Conservation (phyloP, 2,329 filamentous ascomycete species). For the Podosphaera fusca region DNA sequence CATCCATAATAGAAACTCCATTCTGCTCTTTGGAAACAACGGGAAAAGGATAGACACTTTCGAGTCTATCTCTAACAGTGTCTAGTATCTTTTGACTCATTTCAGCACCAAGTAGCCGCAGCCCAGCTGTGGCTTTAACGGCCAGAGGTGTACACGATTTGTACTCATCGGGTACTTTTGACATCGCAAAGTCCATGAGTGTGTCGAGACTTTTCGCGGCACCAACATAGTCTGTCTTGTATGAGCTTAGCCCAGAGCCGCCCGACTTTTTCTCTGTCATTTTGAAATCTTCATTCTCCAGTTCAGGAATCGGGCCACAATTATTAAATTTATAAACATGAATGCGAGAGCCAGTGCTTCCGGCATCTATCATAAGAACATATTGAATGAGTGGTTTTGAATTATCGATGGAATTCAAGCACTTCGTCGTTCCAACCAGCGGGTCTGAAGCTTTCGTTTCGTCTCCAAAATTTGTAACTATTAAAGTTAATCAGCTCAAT, state of each 20-base stretch:
- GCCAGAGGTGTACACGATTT: constrained; percentile 83
- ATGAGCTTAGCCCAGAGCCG: constrained; percentile 55
- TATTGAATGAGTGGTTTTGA: constrained; percentile 92
- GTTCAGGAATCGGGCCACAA: constrained; percentile 81
- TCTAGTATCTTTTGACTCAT: constrained; percentile 66
- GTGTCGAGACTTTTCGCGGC: constrained; percentile 78
- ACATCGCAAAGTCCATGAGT: constrained; percentile 67
- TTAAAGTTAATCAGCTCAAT: background rate
- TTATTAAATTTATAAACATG: constrained; percentile 99
- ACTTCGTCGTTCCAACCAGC: constrained; percentile 46
- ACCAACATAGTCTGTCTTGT: constrained; percentile 61
- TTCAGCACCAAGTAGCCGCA: constrained; percentile 65
- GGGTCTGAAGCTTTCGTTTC: constrained; percentile 35
- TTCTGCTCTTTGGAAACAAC: constrained; percentile 67
- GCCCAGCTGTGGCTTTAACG: constrained; percentile 92
- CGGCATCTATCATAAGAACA: constrained; percentile 95
- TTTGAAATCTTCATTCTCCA: constrained; percentile 81
- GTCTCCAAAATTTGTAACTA: constrained; percentile 12
- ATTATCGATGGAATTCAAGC: constrained; percentile 60
- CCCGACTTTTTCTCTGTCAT: constrained; percentile 75
- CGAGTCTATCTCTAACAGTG: constrained; percentile 61
- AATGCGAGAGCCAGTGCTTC: constrained; percentile 90
- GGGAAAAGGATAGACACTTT: constrained; percentile 82
- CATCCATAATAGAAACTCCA: constrained; percentile 93
- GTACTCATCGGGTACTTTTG: constrained; percentile 65